A percentile compares a stretch with the other conserved stretches of the same genome.
phyloP scores from a whole-genome alignment of 2,329 filamentous ascomycete species.

The Sporothrix inflata region DNA sequence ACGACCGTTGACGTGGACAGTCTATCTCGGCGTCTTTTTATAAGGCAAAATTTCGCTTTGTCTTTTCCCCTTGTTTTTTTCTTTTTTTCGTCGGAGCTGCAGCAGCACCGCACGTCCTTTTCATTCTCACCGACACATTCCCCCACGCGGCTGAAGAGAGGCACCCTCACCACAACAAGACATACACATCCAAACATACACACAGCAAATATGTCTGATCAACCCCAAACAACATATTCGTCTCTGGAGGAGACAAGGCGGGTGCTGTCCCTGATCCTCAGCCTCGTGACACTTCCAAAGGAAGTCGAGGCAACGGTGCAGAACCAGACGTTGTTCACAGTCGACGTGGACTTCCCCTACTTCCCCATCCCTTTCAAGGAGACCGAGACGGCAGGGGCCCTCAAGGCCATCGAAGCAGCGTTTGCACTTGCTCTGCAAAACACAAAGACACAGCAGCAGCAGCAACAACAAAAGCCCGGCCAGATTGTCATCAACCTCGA shows the following conservation, averaged over 20 bases:
- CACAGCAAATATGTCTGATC: constrained; percentile 7
- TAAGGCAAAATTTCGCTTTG: background rate
- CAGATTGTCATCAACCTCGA: constrained; percentile 51
- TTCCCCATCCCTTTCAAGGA: constrained; percentile 35
- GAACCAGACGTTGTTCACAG: constrained; percentile 26
- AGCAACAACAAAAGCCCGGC: background rate
- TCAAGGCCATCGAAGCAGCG: constrained; percentile 52
- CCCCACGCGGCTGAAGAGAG: background rate
- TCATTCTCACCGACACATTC: constrained; percentile 8
- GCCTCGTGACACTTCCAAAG: constrained; percentile 20
- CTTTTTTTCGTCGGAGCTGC: background rate
- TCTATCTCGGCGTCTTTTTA: background rate
- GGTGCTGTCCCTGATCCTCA: constrained; percentile 36
- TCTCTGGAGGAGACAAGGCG: constrained; percentile 31
- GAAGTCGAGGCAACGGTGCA: constrained; percentile 21
- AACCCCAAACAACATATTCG: constrained; percentile 32
- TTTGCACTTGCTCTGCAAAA: constrained; percentile 59
- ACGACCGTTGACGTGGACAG: background rate
- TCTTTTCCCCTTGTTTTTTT: background rate
- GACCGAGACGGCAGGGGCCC: constrained; percentile 29
- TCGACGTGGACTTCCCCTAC: constrained; percentile 34
- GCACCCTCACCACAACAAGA: background rate
- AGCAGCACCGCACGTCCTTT: constrained; percentile 6
- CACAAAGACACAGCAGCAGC: constrained; percentile 30
- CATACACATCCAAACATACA: background rate